phyloP scores from a whole-genome alignment of 345 rosid species.

The Cardamine chenopodiifolia region DNA sequence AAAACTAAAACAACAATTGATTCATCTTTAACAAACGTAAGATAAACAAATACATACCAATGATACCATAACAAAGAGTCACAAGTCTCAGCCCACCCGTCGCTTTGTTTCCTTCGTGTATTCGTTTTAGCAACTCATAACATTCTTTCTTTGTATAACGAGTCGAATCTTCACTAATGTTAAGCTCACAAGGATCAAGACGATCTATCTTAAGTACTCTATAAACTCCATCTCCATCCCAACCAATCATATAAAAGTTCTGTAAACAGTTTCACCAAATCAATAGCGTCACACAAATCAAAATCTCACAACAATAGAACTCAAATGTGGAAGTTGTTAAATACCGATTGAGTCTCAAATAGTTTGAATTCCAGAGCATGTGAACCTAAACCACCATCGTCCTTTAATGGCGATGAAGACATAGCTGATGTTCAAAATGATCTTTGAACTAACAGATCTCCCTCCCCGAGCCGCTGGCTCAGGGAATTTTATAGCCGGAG shows the following conservation, averaged over 20 bases:
- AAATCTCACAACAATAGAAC: background rate
- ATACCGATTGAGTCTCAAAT: constrained; percentile 41
- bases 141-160: constrained; percentile 65
- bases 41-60: constrained; percentile 56
- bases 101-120: constrained; percentile 79
- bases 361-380: constrained; percentile 31
- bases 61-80: constrained; percentile 81
- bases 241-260: constrained; percentile 40
- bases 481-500: constrained; percentile 31
- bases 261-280: background rate
- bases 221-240: constrained; percentile 32
- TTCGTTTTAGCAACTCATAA: constrained; percentile 69
- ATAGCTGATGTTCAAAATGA: background rate
- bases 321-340: background rate
- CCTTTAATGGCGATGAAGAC: constrained; percentile 12
- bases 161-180: constrained; percentile 63
- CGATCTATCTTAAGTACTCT: constrained; percentile 44
- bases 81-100: constrained; percentile 86
- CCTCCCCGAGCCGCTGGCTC: constrained; percentile 39
- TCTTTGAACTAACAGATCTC: constrained; percentile 14
- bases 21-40: background rate
- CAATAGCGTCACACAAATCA: background rate
- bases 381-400: constrained; percentile 1
- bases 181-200: constrained; percentile 66
- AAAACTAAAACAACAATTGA: background rate